phyloP scores from a whole-genome alignment of 2,329 filamentous ascomycete genomes.

The Penicillium sp. region DNA sequence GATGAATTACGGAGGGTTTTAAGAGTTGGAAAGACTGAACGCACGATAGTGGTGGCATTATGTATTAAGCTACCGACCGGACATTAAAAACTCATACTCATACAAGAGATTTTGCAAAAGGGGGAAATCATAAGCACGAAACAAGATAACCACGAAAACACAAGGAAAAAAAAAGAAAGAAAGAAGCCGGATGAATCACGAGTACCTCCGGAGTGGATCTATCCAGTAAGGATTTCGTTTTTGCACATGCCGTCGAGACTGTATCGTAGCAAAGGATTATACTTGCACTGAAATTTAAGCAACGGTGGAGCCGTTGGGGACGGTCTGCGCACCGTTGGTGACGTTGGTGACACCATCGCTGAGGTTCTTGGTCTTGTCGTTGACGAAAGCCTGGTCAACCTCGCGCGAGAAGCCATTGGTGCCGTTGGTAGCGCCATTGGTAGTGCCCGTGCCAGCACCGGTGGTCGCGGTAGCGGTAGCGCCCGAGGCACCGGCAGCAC shows the following conservation, averaged over 20 bases:
- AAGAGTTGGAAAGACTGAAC: not conserved
- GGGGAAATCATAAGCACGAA: constrained; percentile 25
- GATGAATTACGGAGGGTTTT: not conserved
- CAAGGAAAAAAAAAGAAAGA: constrained; percentile 2
- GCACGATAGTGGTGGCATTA: constrained; percentile 18
- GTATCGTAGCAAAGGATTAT: constrained; percentile 1
- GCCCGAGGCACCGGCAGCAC: constrained; percentile 9
- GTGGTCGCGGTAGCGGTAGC: not conserved
- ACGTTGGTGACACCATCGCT: constrained; percentile 5
- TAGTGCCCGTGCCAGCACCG: not conserved
- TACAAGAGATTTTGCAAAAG: constrained; percentile 18
- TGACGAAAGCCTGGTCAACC: constrained; percentile 33
- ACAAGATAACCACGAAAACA: constrained; percentile 2
- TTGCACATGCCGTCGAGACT: not conserved
- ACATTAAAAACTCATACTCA: constrained; percentile 13
- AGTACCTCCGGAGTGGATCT: not conserved
- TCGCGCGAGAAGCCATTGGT: constrained; percentile 31
- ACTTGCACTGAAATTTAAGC: not conserved
- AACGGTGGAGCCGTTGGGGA: constrained; percentile 3
- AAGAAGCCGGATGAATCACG: not conserved
- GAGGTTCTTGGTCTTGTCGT: constrained; percentile 14
- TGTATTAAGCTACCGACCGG: constrained; percentile 25
- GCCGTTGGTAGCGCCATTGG: not conserved
- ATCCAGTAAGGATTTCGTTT: constrained; percentile 1
- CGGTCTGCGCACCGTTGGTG: not conserved